Base-by-base conservation (phyloP, 352 stramenopile genomes). In the Phytophthora europaea region DNA sequence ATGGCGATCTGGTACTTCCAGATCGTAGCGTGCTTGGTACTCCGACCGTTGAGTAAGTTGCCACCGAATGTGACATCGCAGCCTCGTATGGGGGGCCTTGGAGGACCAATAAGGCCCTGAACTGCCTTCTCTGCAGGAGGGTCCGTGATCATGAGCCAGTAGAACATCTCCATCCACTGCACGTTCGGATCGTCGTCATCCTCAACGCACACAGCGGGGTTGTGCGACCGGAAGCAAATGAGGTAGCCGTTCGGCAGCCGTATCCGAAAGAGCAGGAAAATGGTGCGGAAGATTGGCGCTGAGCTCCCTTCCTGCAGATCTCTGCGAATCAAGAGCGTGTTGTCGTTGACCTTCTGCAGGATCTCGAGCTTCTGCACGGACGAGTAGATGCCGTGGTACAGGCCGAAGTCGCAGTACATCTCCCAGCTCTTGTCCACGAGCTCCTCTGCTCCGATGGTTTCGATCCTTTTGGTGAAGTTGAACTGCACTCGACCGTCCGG, bases 1-100 rank as follows among this genome's bases (percentile, higher is more conserved):
- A 94, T 92, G 15, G 85, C 85, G 68, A 94, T 92, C 74, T 94
- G 84, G 73, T 94, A 94, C 69, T 93, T 94, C 87, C 87, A 94
- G 16, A 82, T 81, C 7, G 77, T 85, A 12, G 87, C 87, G 55
- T 93, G 84, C 62, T 91, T 77, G 15, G 80, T 71, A 55, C 85
- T 92, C 51, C 76, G 74, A 45, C 84, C 72, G 64, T 90, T 88
- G 28, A 94, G 78, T 36, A 94, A 40, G 26, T 92, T 93, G 43
- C 87, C 87, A 23, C 87, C 87, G 70, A 90, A 94, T 23, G 79
- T 90, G 61, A 92, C 83, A 63, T 92, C 83, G 57, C 85, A 91
- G 7, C 75, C 73, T 51, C 38, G 58, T 28, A 65, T 57, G 2
- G 67, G 72, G 33, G 78, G 66, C n/a, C 51, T 68, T 13, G 34